Evolutionary conservation across 768 basidiomycete species (phyloP), one percentile per base, ranked within the genome.

Genomic region (Candolleomyces eurysporus): DNA sequence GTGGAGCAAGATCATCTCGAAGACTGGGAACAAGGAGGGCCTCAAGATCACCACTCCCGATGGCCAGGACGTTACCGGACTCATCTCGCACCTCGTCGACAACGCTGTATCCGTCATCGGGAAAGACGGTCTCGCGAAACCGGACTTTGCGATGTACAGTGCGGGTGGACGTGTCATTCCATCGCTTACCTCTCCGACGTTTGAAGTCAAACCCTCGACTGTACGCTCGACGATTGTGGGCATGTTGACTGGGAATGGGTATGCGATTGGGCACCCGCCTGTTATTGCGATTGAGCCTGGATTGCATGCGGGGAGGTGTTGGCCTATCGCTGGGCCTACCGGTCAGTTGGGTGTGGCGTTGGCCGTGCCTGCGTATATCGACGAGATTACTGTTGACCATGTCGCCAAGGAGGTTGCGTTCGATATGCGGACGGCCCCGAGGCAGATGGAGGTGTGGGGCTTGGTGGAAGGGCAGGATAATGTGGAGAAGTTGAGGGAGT

Each of bases 361-460:
- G 31, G 86, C 87, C 2, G 81, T 83, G 5, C 94, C 93, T 10
- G 82, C 92, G 21, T 78, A 80, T 56, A 83, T 98, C 50, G 85
- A 88, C 1, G 84, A 85, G 26, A 76, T 99, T 55, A 91, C 91
- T 21, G 84, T 99, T 60, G 96, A 98, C 69, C 96, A 99, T 71
- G 86, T 94, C 13, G 80, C 94, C 21, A 80, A 76, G 62, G 95
- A 96, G 64, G 78, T 94, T 46, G 90, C 94, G 5, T 85, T 86
- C 68, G 92, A 96, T 66, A 79, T 92, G 74, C 79, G 86, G 43
- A 87, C 87, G 45, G 93, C 94, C 1, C 96, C 96, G 48, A 79
- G 84, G 61, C 79, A 89, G 48, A 92, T 98, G 85, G 93, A 97
- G 66, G 84, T 96, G 5, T 96, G 94, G 95, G 95, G 87, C 0